A percentile compares a stretch with the other conserved stretches of the same genome.
phyloP scores from a whole-genome alignment of 768 basidiomycete genomes.

The Pleurotus salmoneostramineus region DNA sequence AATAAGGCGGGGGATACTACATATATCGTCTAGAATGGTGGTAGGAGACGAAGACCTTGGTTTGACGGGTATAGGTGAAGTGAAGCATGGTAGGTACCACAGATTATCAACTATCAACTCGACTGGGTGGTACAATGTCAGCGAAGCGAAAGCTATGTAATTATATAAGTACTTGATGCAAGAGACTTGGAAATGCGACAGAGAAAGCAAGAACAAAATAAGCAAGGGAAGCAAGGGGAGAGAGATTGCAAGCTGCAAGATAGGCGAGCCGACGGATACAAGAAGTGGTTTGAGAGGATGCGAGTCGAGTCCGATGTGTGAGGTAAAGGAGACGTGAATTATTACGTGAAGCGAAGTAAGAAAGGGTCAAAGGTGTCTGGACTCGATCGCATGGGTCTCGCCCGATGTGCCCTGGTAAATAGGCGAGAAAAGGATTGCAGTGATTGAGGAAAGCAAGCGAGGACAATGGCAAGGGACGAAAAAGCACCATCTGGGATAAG shows the following conservation, averaged over 20 bases:
- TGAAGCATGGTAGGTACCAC: neutral
- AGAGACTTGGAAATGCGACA: neutral
- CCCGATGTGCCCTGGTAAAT: neutral
- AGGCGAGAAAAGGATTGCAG: neutral
- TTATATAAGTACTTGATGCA: too few species aligned
- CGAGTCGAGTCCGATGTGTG: neutral
- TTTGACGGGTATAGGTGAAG: neutral
- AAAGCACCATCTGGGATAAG: too few species aligned
- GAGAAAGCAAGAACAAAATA: neutral
- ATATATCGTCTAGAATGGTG: neutral
- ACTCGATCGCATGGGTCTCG: neutral
- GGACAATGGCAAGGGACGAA: neutral
- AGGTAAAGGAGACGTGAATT: neutral
- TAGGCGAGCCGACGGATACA: neutral
- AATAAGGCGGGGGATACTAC: neutral
- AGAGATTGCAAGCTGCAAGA: neutral
- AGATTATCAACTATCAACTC: neutral
- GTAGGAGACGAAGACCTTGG: neutral
- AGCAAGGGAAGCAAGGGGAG: neutral
- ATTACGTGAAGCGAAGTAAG: slow-evolving; percentile 6
- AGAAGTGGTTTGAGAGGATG: neutral
- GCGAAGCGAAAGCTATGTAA: slow-evolving; percentile 4
- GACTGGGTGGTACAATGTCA: slow-evolving; percentile 7
- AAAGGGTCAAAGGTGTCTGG: neutral
- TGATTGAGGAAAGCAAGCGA: neutral